Conservation (phyloP, 306 rosid species). For the Cicer chorassanicum region DNA sequence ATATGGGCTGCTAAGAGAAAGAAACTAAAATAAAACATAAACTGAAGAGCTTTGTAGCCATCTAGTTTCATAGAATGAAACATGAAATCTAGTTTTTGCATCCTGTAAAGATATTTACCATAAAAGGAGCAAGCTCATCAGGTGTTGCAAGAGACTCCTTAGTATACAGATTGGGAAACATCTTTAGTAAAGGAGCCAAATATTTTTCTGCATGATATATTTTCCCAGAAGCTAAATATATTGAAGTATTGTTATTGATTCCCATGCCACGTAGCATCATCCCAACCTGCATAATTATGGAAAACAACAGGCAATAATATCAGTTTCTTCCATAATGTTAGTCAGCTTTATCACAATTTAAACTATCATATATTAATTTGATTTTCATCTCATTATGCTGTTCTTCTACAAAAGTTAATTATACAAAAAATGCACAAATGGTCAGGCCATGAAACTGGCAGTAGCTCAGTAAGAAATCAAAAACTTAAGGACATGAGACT, state of each 20-base stretch:
- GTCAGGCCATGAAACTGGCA: slow-evolving; percentile 18
- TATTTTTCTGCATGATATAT: slow-evolving; percentile 76
- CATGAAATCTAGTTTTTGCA: slow-evolving; percentile 8
- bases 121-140: slow-evolving; percentile 86
- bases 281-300: slow-evolving; percentile 72
- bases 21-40: slow-evolving; percentile 29
- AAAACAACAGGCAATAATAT: slow-evolving; percentile 46
- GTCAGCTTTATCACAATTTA: slow-evolving; percentile 35
- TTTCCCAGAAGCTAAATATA: slow-evolving; percentile 92
- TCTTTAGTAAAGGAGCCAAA: slow-evolving; percentile 71
- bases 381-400: slow-evolving; percentile 16
- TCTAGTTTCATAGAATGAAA: slow-evolving; percentile 19
- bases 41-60: slow-evolving; percentile 26
- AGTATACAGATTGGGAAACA: slow-evolving; percentile 88
- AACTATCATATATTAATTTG: slow-evolving; percentile 1
- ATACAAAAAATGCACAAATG: slow-evolving; percentile 8
- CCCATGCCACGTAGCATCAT: slow-evolving; percentile 97
- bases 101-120: slow-evolving; percentile 55
- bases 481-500: slow-evolving; percentile 5
- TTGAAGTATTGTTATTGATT: slow-evolving; percentile 74
- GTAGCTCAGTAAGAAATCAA: slow-evolving; percentile 24
- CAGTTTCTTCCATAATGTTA: slow-evolving; percentile 35
- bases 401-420: background rate
- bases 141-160: slow-evolving; percentile 86
- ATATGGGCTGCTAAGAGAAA: slow-evolving; percentile 7